Conservation (phyloP, 441 rosid species). For the Cnidoscolus chayamansa region DNA sequence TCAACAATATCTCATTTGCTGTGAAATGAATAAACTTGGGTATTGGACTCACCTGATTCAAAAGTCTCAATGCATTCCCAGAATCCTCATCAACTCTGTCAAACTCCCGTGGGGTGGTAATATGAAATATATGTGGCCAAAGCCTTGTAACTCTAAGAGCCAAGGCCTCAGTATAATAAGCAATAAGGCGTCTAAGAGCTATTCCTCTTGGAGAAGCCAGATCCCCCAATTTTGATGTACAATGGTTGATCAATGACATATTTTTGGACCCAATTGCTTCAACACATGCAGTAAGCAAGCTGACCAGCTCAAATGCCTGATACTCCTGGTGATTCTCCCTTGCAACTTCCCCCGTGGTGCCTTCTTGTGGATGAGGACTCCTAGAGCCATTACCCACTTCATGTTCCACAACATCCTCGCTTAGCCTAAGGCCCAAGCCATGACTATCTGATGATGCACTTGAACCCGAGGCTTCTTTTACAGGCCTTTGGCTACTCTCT, state of each 20-base stretch:
- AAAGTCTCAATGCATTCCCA: constrained; percentile 69
- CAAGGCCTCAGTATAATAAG: constrained; percentile 85
- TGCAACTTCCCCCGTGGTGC: constrained; percentile 34
- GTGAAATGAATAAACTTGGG: constrained; percentile 90
- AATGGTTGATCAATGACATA: constrained; percentile 59
- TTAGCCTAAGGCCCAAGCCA: constrained; percentile 48
- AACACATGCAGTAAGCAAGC: constrained; percentile 63
- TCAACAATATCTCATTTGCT: constrained; percentile 73
- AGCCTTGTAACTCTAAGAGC: constrained; percentile 72
- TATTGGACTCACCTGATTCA: constrained; percentile 87
- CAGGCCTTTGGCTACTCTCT: constrained; percentile 55
- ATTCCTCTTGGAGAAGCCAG: constrained; percentile 70
- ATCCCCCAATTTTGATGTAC: constrained; percentile 63
- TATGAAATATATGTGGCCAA: constrained; percentile 88
- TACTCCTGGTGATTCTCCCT: constrained; percentile 42
- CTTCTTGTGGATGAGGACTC: constrained; percentile 41
- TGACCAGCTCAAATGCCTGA: constrained; percentile 69
- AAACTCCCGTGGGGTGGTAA: constrained; percentile 70
- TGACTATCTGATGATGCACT: constrained; percentile 73
- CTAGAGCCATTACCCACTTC: constrained; percentile 57
- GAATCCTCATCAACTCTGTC: constrained; percentile 65
- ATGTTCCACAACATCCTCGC: constrained; percentile 41
- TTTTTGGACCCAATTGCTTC: constrained; percentile 79
- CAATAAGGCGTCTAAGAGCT: constrained; percentile 61
- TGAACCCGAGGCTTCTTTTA: constrained; percentile 70